These are phyloP conservation scores for Myriosclerotinia scirpicola DNA, from an alignment of 2,329 filamentous ascomycete species.

Conservation along the genomic window DNA sequence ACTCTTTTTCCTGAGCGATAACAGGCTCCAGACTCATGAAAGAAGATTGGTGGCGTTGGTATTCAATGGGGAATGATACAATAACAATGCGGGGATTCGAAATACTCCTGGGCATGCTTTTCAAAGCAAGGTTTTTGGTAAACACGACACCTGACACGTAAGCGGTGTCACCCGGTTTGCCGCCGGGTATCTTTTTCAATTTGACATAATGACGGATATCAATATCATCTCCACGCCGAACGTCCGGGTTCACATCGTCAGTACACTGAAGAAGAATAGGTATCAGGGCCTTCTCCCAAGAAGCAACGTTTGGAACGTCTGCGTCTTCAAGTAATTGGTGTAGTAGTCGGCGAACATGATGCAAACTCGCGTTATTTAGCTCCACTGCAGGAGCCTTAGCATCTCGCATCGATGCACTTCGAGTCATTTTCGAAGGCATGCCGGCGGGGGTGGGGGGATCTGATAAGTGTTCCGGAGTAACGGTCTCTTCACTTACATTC, in stretches of 20 bases:
- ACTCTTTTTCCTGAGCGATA: slow-evolving; percentile 94
- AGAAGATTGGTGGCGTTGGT: slow-evolving; percentile 86
- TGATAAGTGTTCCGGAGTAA: slow-evolving; percentile 29
- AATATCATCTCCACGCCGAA: slow-evolving; percentile 88
- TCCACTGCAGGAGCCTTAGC: slow-evolving; percentile 73
- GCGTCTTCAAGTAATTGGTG: slow-evolving; percentile 79
- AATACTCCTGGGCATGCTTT: slow-evolving; percentile 91
- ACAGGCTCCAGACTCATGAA: slow-evolving; percentile 98
- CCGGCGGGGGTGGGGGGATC: slow-evolving; percentile 28
- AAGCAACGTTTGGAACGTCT: slow-evolving; percentile 66
- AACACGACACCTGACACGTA: slow-evolving; percentile 97
- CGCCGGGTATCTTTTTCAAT: slow-evolving; percentile 91
- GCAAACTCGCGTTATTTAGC: slow-evolving; percentile 80
- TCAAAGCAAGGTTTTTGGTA: slow-evolving; percentile 92
- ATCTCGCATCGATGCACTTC: slow-evolving; percentile 81
- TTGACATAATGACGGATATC: slow-evolving; percentile 98
- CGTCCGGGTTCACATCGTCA: slow-evolving; percentile 91
- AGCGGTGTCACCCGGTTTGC: slow-evolving; percentile 84
- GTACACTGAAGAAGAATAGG: slow-evolving; percentile 89
- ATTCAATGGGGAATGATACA: slow-evolving; percentile 93
- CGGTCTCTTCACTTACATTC: slow-evolving; percentile 38
- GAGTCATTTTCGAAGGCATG: slow-evolving; percentile 54
- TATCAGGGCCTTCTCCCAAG: slow-evolving; percentile 88
- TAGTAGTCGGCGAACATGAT: slow-evolving; percentile 83
- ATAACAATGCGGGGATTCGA: slow-evolving; percentile 83